Evolutionary conservation across 306 rosid genomes (phyloP).

Genomic region (Argentina anserina): DNA sequence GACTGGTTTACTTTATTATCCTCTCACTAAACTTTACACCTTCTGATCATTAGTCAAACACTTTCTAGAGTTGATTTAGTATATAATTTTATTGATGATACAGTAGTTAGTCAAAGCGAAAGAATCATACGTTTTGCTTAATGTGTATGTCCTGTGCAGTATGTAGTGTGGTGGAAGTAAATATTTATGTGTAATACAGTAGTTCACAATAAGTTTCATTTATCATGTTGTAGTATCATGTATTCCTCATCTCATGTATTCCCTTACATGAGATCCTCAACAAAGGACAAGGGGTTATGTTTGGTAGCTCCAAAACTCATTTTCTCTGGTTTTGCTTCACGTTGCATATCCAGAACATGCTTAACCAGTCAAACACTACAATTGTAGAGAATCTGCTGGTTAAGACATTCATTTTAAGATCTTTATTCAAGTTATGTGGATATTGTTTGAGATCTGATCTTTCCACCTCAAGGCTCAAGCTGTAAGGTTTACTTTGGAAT

Average conservation of each 20-base stretch:
- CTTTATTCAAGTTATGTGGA: not conserved
- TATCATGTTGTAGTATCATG: not conserved
- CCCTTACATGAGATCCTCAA: not conserved
- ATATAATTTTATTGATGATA: too few species aligned
- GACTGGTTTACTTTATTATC: not conserved
- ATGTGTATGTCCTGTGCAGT: too few species aligned
- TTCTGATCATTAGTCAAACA: not conserved
- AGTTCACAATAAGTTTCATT: too few species aligned
- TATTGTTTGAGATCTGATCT: not conserved
- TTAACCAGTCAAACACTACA: not conserved
- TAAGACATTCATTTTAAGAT: not conserved
- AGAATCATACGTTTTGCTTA: too few species aligned
- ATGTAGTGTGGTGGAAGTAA: too few species aligned
- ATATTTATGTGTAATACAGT: too few species aligned
- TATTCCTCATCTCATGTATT: not conserved
- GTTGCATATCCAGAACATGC: not conserved
- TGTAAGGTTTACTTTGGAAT: not conserved
- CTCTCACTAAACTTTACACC: too few species aligned
- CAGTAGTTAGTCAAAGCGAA: too few species aligned
- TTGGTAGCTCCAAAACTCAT: not conserved
- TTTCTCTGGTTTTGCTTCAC: not conserved
- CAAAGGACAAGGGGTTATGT: not conserved
- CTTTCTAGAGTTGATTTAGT: not conserved
- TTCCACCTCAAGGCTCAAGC: conserved; percentile 5
- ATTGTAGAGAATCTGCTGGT: not conserved